phyloP scores from a whole-genome alignment of 2,329 filamentous ascomycete genomes.

The Tolypocladium inflatum region DNA sequence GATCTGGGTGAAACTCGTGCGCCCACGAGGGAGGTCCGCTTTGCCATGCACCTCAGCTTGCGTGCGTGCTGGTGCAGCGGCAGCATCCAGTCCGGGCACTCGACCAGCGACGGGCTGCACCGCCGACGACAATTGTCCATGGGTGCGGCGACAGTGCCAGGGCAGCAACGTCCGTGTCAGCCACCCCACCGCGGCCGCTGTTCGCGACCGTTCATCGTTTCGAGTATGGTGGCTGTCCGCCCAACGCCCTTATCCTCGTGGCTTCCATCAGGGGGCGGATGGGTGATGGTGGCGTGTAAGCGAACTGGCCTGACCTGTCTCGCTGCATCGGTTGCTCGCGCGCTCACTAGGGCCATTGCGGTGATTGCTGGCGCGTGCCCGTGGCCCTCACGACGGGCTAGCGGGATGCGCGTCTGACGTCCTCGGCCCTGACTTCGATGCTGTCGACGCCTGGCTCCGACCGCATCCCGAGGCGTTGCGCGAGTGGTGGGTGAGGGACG shows the following conservation, averaged over 20 bases:
- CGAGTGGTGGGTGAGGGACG: not conserved
- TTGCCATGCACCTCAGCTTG: conserved; percentile 1
- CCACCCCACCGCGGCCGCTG: not conserved
- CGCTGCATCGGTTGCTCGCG: not conserved
- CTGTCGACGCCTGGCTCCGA: not conserved
- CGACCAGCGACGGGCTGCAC: too few species aligned
- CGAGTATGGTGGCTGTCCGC: not conserved
- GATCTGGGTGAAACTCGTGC: conserved; percentile 16
- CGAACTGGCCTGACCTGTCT: not conserved
- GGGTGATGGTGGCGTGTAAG: not conserved
- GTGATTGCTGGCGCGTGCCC: not conserved
- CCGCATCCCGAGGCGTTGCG: not conserved
- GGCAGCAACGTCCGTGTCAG: not conserved
- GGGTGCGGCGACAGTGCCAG: not conserved
- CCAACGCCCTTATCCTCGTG: not conserved
- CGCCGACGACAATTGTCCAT: not conserved
- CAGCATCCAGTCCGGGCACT: not conserved
- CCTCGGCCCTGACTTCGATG: not conserved
- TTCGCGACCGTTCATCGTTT: not conserved
- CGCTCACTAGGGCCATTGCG: not conserved
- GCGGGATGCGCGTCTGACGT: not conserved
- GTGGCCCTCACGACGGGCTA: not conserved
- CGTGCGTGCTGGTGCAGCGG: not conserved
- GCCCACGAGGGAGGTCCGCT: conserved; percentile 8
- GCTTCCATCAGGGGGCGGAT: not conserved